Evolutionary conservation across 148 eudicot species (phyloP).

Genomic region (Rhododendron kiyosumense): DNA sequence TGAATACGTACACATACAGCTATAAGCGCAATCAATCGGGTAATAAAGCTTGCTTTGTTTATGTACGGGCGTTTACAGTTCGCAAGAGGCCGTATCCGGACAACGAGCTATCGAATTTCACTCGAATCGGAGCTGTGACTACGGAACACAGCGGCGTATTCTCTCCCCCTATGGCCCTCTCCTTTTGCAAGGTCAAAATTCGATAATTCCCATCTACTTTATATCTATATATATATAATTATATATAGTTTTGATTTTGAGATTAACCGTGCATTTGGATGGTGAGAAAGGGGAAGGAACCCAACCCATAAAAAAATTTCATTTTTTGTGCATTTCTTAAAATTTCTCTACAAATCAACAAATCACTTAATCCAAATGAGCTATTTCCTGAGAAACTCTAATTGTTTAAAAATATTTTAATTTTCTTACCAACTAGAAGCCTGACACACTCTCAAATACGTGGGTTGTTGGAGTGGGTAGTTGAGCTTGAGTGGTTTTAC

Average conservation of each 20-base stretch:
- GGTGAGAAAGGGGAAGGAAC: neutral
- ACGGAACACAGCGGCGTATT: slow-evolving; percentile 37
- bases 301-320: too few species aligned
- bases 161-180: slow-evolving; percentile 69
- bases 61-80: slow-evolving; percentile 33
- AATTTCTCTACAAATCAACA: neutral
- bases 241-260: neutral
- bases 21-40: neutral
- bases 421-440: neutral
- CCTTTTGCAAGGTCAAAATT: slow-evolving; percentile 63
- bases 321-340: neutral
- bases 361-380: neutral
- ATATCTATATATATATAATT: too few species aligned
- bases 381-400: neutral
- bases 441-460: neutral
- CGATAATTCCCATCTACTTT: neutral
- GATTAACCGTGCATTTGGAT: neutral
- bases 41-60: neutral
- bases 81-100: slow-evolving; percentile 52
- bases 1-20: neutral
- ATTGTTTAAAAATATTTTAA: neutral
- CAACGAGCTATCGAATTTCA: slow-evolving; percentile 13
- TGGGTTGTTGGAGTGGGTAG: neutral
- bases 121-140: slow-evolving; percentile 41
- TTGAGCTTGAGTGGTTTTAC: neutral